A percentile compares a stretch with the other conserved stretches of the same genome.
These are phyloP conservation scores for Buxus sempervirens DNA, from an alignment of 164 flowering plant species.

Conservation along the genomic window DNA sequence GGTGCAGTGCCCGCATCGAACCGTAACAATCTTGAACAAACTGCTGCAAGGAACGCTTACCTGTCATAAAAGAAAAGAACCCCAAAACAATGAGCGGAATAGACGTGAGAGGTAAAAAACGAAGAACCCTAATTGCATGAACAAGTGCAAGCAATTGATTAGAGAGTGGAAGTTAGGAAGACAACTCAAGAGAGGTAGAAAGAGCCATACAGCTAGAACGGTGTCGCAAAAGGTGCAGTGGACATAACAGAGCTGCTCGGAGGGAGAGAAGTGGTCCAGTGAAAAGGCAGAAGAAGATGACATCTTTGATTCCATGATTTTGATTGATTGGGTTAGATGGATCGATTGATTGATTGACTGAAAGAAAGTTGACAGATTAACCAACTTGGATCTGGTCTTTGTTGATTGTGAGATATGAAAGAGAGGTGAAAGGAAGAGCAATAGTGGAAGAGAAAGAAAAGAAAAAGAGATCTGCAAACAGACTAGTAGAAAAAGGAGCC, in stretches of 20 bases:
- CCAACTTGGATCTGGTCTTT: not conserved
- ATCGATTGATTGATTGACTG: slow-evolving; percentile 22
- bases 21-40: slow-evolving; percentile 18
- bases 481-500: not conserved
- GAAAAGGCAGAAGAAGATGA: slow-evolving; percentile 68
- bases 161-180: not conserved
- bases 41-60: slow-evolving; percentile 18
- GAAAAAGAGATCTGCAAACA: slow-evolving; percentile 1
- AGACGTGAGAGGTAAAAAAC: slow-evolving; percentile 5
- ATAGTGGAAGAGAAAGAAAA: slow-evolving; percentile 10
- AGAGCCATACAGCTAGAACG: slow-evolving; percentile 20
- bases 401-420: not conserved
- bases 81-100: not conserved
- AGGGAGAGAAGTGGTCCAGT: slow-evolving; percentile 38
- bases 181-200: slow-evolving; percentile 2
- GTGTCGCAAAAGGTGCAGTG: slow-evolving; percentile 27
- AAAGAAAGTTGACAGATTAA: slow-evolving; percentile 26
- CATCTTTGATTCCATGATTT: slow-evolving; percentile 30
- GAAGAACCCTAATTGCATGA: not conserved
- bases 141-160: too few species aligned
- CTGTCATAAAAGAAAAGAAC: slow-evolving; percentile 1
- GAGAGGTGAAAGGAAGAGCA: slow-evolving; percentile 2
- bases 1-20: slow-evolving; percentile 18
- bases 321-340: slow-evolving; percentile 19
- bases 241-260: slow-evolving; percentile 26